phyloP scores from a whole-genome alignment of 202 grass and related monocot species.

The Alloteropsis angusta region DNA sequence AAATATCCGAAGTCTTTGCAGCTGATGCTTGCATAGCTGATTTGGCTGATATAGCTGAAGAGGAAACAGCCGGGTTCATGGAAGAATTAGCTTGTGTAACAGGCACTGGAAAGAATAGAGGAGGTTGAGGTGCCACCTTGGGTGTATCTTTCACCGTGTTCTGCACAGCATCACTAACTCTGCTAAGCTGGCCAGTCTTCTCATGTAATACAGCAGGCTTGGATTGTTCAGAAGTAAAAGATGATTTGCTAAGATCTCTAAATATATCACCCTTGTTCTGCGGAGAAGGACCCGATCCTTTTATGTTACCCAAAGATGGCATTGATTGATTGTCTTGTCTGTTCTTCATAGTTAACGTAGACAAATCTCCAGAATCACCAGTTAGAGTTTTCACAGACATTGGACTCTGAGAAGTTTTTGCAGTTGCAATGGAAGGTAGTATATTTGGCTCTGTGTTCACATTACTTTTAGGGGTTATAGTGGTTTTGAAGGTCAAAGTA shows the following conservation, averaged over 20 bases:
- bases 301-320: slow-evolving; percentile 29
- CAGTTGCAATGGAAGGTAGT: slow-evolving; percentile 11
- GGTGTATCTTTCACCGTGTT: slow-evolving; percentile 31
- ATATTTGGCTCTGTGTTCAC: slow-evolving; percentile 25
- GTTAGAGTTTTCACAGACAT: slow-evolving; percentile 28
- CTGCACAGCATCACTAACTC: slow-evolving; percentile 5
- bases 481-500: slow-evolving; percentile 45
- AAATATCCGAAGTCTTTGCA: slow-evolving; percentile 23
- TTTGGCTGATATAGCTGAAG: slow-evolving; percentile 19
- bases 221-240: slow-evolving; percentile 41
- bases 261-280: slow-evolving; percentile 34
- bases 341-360: slow-evolving; percentile 33
- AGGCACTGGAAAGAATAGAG: slow-evolving; percentile 16
- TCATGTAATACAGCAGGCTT: slow-evolving; percentile 23
- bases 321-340: slow-evolving; percentile 21
- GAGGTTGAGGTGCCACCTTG: slow-evolving; percentile 28
- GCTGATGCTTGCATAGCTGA: slow-evolving; percentile 29
- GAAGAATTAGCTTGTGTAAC: slow-evolving; percentile 16
- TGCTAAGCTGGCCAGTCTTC: slow-evolving; percentile 27
- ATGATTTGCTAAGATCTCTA: slow-evolving; percentile 36
- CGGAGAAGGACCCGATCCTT: slow-evolving; percentile 9
- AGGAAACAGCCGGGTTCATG: slow-evolving; percentile 15
- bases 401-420: slow-evolving; percentile 25
- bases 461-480: slow-evolving; percentile 40
- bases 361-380: slow-evolving; percentile 31